Percentiles rank a stretch among this genome's conserved stretches.
Evolutionary conservation across 805 yeast genomes (phyloP).

Genomic region (Kuraishia cidri): DNA sequence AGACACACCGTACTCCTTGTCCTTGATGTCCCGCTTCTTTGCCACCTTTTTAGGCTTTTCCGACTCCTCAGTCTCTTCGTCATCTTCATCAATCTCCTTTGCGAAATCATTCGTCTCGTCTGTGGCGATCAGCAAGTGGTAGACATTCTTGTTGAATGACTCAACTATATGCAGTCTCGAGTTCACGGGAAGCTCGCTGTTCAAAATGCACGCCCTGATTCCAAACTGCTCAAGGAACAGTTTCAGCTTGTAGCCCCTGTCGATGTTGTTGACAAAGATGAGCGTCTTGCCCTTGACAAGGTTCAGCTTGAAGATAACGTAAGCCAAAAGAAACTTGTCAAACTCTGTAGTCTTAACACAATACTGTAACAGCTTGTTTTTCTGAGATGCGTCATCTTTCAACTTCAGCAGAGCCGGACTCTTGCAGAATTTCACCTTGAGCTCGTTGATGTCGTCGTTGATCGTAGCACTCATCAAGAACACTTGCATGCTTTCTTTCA

Average conservation of each 20-base stretch:
- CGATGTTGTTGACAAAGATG: conserved; percentile 87
- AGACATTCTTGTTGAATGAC: conserved; percentile 86
- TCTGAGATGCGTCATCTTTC: conserved; percentile 56
- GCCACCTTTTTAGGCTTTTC: conserved; percentile 11
- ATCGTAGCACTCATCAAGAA: conserved; percentile 96
- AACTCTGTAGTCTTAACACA: conserved; percentile 82
- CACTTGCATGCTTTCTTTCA: conserved; percentile 71
- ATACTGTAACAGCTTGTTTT: conserved; percentile 67
- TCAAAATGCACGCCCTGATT: conserved; percentile 76
- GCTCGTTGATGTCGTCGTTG: conserved; percentile 71
- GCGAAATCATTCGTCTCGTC: conserved; percentile 71
- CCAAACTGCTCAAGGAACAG: conserved; percentile 94
- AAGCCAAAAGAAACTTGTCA: conserved; percentile 84
- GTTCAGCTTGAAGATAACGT: conserved; percentile 83
- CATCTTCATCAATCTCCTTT: conserved; percentile 36
- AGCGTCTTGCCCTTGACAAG: conserved; percentile 87
- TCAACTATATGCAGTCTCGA: conserved; percentile 94
- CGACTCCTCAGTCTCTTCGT: conserved; percentile 10
- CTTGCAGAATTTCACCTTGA: conserved; percentile 74
- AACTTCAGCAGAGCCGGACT: conserved; percentile 75
- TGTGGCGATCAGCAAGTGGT: conserved; percentile 84
- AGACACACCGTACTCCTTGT: conserved; percentile 85
- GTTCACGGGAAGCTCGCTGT: conserved; percentile 87
- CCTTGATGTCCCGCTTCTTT: conserved; percentile 26
- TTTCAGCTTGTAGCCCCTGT: conserved; percentile 89